Conservation (phyloP, 2,329 filamentous ascomycete genomes). For the Claviceps quebecensis region DNA sequence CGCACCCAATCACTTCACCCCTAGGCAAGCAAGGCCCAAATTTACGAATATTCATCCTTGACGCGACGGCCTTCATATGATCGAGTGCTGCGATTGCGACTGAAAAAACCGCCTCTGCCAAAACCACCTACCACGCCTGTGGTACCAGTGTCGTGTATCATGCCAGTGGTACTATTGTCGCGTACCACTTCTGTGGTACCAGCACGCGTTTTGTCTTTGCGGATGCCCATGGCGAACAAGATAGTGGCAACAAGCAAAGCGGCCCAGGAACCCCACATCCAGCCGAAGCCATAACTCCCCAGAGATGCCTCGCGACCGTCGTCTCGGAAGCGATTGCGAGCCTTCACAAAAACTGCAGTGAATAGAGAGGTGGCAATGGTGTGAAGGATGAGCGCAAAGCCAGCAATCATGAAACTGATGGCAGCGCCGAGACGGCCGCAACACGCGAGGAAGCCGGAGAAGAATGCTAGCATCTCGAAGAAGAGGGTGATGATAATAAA, state of each 20-base stretch:
- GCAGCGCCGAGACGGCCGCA: constrained; percentile 58
- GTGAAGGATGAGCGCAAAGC: constrained; percentile 55
- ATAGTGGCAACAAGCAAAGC: constrained; percentile 51
- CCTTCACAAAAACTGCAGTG: constrained; percentile 60
- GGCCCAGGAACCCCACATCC: constrained; percentile 60
- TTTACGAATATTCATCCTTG: constrained; percentile 55
- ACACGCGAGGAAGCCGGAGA: constrained; percentile 54
- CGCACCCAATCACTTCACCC: too few species aligned
- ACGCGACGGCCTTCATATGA: constrained; percentile 39
- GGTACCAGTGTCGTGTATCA: too few species aligned
- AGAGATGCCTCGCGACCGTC: constrained; percentile 43
- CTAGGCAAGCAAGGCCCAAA: too few species aligned
- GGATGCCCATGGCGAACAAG: constrained; percentile 51
- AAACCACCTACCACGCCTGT: constrained; percentile 9
- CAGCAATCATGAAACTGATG: constrained; percentile 43
- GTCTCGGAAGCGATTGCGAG: constrained; percentile 49
- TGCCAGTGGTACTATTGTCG: too few species aligned
- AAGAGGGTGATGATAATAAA: constrained; percentile 77
- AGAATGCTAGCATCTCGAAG: constrained; percentile 56
- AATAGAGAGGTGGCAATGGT: constrained; percentile 54
- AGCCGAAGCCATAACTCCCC: constrained; percentile 58
- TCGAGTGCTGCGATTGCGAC: constrained; percentile 20
- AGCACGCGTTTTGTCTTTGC: constrained; percentile 26
- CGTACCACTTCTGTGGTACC: constrained; percentile 6
- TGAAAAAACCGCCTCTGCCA: constrained; percentile 9